These are phyloP conservation scores for Hanseniaspora valbyensis DNA, from an alignment of 805 yeast species.

Conservation along the genomic window DNA sequence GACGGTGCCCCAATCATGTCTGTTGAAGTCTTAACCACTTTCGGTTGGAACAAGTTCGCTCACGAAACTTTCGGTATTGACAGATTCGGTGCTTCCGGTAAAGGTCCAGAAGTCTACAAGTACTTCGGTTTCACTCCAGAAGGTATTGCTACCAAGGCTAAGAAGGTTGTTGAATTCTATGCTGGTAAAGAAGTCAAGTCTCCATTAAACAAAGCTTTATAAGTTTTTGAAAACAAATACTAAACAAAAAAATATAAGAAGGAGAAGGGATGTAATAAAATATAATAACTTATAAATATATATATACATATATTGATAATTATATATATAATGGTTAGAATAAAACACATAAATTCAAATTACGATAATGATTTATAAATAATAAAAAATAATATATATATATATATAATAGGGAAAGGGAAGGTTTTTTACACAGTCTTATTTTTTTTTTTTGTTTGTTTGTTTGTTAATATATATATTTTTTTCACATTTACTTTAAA, in stretches of 20 bases:
- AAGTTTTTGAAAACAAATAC: too few species aligned
- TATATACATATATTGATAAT: too few species aligned
- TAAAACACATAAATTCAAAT: too few species aligned
- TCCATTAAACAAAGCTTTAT: conserved; percentile 73
- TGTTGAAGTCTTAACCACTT: conserved; percentile 82
- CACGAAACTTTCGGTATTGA: conserved; percentile 94
- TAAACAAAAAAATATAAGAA: too few species aligned
- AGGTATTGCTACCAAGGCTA: conserved; percentile 80
- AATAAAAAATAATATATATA: too few species aligned
- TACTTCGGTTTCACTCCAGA: conserved; percentile 84
- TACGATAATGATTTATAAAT: too few species aligned
- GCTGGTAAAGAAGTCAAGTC: conserved; percentile 61
- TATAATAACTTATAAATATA: too few species aligned
- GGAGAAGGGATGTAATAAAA: too few species aligned
- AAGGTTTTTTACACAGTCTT: too few species aligned
- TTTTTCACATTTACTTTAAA: not conserved
- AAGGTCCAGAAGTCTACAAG: conserved; percentile 71
- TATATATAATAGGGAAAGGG: too few species aligned
- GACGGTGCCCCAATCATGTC: conserved; percentile 88
- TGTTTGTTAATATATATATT: not conserved
- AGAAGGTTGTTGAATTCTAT: conserved; percentile 69
- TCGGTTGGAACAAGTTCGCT: conserved; percentile 89
- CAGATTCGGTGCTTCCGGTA: conserved; percentile 95
- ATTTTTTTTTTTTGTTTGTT: too few species aligned
- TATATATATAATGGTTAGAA: too few species aligned